A percentile compares a stretch with the other conserved stretches of the same genome.
Evolutionary conservation across 2,329 filamentous ascomycete genomes (phyloP).

Genomic region (Xylaria sp.): DNA sequence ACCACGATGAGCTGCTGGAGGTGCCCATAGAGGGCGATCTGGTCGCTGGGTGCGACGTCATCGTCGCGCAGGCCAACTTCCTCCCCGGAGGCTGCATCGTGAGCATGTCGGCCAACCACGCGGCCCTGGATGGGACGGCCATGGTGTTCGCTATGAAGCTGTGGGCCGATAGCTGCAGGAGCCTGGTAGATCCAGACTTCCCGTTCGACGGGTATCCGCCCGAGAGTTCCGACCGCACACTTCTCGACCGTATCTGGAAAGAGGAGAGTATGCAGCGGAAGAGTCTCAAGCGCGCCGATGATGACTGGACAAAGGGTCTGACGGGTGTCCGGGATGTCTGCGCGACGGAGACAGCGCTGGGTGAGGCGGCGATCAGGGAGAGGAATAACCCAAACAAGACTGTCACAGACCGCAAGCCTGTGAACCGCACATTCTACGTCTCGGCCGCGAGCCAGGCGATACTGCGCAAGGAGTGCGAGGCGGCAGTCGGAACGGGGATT

Average conservation of each 20-base stretch:
- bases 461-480: not conserved
- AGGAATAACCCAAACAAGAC: not conserved
- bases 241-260: not conserved
- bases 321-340: not conserved
- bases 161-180: constrained; percentile 35
- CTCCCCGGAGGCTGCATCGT: constrained; percentile 38
- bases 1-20: constrained; percentile 32
- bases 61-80: constrained; percentile 42
- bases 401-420: not conserved
- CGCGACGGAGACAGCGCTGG: not conserved
- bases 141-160: constrained; percentile 13
- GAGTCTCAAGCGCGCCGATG: not conserved
- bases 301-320: not conserved
- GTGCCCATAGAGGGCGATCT: constrained; percentile 8
- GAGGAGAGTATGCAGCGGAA: not conserved
- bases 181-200: not conserved
- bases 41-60: constrained; percentile 17
- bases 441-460: not conserved
- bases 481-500: not conserved
- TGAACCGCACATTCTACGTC: constrained; percentile 1
- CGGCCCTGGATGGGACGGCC: constrained; percentile 27
- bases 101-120: constrained; percentile 11
- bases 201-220: not conserved
- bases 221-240: not conserved
- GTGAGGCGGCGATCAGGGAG: not conserved